Conservation (phyloP, 495 filamentous ascomycete species). For the Niebla homalea region DNA sequence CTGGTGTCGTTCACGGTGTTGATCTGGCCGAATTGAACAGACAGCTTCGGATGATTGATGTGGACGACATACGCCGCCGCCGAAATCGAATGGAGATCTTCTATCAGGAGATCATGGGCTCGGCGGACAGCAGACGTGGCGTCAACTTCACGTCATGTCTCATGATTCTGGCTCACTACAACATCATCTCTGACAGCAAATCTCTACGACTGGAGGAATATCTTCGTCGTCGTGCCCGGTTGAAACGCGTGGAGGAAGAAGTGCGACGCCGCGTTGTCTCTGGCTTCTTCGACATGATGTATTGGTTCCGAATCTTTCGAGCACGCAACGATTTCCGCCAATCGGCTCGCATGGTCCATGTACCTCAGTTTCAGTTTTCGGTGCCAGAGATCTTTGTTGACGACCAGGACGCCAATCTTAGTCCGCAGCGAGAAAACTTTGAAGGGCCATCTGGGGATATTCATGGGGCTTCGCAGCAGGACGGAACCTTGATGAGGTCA, state of each 20-base stretch:
- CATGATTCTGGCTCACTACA: slow-evolving; percentile 96
- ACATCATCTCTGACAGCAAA: slow-evolving; percentile 96
- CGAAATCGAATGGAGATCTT: slow-evolving; percentile 76
- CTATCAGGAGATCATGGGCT: slow-evolving; percentile 92
- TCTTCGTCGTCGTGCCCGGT: slow-evolving; percentile 72
- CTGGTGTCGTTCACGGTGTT: slow-evolving; percentile 53
- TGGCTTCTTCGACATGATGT: slow-evolving; percentile 93
- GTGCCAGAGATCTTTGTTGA: slow-evolving; percentile 90
- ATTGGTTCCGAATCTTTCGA: slow-evolving; percentile 75
- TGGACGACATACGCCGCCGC: slow-evolving; percentile 55
- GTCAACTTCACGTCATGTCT: slow-evolving; percentile 89
- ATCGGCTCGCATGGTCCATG: slow-evolving; percentile 56
- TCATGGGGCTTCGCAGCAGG: slow-evolving; percentile 7
- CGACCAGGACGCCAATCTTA: slow-evolving; percentile 38
- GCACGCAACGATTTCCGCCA: slow-evolving; percentile 52
- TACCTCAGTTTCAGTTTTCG: slow-evolving; percentile 65
- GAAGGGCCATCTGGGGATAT: not conserved
- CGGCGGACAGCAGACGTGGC: slow-evolving; percentile 72
- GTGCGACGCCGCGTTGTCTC: slow-evolving; percentile 77
- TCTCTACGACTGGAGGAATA: slow-evolving; percentile 89
- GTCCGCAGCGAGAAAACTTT: slow-evolving; percentile 11
- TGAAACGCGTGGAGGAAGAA: slow-evolving; percentile 94
- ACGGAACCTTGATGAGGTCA: slow-evolving; percentile 15
- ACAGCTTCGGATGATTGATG: slow-evolving; percentile 63
- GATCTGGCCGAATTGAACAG: slow-evolving; percentile 63